Evolutionary conservation across 1,139 yeast species (phyloP).

Genomic region (Sugiyamaella castrensis): DNA sequence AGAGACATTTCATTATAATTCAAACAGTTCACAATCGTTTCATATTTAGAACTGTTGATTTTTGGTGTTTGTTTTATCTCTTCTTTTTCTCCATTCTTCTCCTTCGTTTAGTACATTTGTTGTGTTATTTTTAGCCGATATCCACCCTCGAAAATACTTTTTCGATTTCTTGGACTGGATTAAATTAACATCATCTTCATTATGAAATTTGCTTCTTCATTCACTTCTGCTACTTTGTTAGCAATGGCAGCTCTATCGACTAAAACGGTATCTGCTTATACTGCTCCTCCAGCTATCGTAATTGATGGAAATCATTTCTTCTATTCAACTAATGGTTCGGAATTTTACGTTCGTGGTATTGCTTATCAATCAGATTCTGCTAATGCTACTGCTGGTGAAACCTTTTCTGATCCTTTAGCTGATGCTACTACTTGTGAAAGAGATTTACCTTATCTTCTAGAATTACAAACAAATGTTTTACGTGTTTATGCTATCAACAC

Average conservation of each 20-base stretch:
- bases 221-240: slow-evolving; percentile 12
- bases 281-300: slow-evolving; percentile 35
- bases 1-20: no score
- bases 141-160: background rate
- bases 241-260: slow-evolving; percentile 21
- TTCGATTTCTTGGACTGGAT: background rate
- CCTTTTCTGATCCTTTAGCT: slow-evolving; percentile 68
- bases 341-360: slow-evolving; percentile 76
- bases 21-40: no score
- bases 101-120: slow-evolving; percentile 4
- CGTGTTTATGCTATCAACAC: slow-evolving; percentile 88
- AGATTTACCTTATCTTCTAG: slow-evolving; percentile 67
- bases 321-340: slow-evolving; percentile 76
- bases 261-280: slow-evolving; percentile 23
- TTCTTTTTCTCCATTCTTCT: background rate
- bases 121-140: slow-evolving; percentile 4
- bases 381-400: slow-evolving; percentile 45
- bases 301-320: slow-evolving; percentile 57
- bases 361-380: slow-evolving; percentile 60
- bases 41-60: no score
- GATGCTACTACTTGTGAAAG: slow-evolving; percentile 67
- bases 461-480: slow-evolving; percentile 74
- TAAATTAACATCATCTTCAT: slow-evolving; percentile 5
- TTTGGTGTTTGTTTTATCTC: background rate
- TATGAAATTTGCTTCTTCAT: slow-evolving; percentile 19